Conservation (phyloP, 176 grass and related monocot species). For the Pharus latifolius region DNA sequence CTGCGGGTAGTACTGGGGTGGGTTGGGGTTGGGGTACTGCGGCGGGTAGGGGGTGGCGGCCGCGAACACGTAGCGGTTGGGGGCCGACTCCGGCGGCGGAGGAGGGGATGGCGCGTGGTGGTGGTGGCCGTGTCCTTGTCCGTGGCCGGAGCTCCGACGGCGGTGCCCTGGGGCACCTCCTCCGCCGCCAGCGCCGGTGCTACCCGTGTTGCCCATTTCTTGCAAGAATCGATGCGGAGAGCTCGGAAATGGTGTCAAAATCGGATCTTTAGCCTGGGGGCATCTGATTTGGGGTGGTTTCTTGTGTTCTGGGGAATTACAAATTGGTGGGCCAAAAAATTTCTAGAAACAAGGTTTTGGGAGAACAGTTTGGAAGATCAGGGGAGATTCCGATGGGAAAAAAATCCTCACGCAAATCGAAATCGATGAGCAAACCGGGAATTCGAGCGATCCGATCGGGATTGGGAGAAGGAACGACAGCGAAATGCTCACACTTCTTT, state of each 20-base stretch:
- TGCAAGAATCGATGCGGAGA: constrained; percentile 12
- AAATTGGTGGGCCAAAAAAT: not conserved
- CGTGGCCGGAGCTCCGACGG: constrained; percentile 52
- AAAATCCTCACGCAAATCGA: constrained; percentile 4
- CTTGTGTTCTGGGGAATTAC: not conserved
- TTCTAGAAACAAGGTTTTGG: not conserved
- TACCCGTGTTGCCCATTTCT: constrained; percentile 42
- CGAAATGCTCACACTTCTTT: constrained; percentile 14
- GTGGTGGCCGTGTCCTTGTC: constrained; percentile 46
- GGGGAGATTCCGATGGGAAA: not conserved
- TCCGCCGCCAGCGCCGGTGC: constrained; percentile 50
- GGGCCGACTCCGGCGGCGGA: constrained; percentile 23
- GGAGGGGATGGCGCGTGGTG: constrained; percentile 30
- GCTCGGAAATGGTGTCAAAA: not conserved
- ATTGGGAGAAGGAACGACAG: not conserved
- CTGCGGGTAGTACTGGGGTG: constrained; percentile 75
- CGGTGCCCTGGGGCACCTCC: constrained; percentile 50
- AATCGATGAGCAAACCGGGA: constrained; percentile 1
- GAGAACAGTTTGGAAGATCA: not conserved
- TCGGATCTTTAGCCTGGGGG: constrained; percentile 16
- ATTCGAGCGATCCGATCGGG: constrained; percentile 32
- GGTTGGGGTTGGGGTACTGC: constrained; percentile 67
- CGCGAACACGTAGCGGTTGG: constrained; percentile 88
- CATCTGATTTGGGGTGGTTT: constrained; percentile 15
- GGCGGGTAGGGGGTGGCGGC: constrained; percentile 88